Conservation (phyloP, 2,329 filamentous ascomycete species). For the Phyllosticta ampelicida region DNA sequence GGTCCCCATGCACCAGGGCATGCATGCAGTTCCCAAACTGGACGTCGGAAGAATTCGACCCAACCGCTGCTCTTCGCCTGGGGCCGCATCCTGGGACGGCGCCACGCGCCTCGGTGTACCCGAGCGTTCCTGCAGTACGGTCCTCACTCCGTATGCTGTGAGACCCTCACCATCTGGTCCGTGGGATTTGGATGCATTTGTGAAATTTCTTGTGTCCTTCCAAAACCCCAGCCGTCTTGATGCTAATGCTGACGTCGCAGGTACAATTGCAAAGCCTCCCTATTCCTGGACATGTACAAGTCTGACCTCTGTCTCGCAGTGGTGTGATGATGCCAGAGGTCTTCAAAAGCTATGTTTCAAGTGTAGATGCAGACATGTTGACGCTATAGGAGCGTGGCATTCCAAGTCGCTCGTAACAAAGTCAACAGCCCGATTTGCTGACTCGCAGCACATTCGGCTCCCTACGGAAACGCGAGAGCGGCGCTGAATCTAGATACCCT, state of each 20-base stretch:
- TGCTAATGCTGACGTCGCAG: neutral
- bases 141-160: neutral
- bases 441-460: neutral
- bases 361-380: neutral
- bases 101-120: constrained; percentile 9
- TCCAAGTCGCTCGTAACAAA: neutral
- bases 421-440: neutral
- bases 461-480: neutral
- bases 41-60: constrained; percentile 9
- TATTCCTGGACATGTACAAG: neutral
- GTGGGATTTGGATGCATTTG: neutral
- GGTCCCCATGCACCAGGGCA: neutral
- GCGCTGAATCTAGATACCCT: neutral
- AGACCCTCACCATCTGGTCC: neutral
- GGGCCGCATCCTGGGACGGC: constrained; percentile 5
- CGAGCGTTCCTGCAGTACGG: constrained; percentile 10
- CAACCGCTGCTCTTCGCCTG: constrained; percentile 7
- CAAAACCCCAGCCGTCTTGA: neutral
- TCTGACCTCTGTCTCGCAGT: neutral
- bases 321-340: neutral
- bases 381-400: neutral
- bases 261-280: neutral
- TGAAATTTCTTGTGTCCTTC: neutral
- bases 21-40: neutral
- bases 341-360: neutral